Evolutionary conservation across 306 rosid species (phyloP).

Genomic region (cucumber (Cucumis sativus)): Cucumber_9930_V3 NC_026657.2:13067001-13067500

Average conservation of each 20-base stretch:
- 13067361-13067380: not conserved
- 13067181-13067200: not conserved
- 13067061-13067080: not conserved
- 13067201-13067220: not conserved
- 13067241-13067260: not conserved
- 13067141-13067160: not conserved
- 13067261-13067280: not conserved
- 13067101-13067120: not conserved
- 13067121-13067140: not conserved
- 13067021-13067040: not conserved
- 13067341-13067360: not conserved
- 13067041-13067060: not conserved
- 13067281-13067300: conserved; percentile 6
- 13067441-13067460: not conserved
- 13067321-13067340: not conserved
- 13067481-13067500: conserved; percentile 1
- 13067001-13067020: conserved; percentile 3
- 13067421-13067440: not conserved
- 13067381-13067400: not conserved
- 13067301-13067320: not conserved
- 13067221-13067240: not conserved
- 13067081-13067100: not conserved
- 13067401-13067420: not conserved
- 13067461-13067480: conserved; percentile 2
- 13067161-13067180: not conserved